These are phyloP conservation scores for Globisporangium sylvaticum DNA, from an alignment of 352 stramenopile genomes.

Conservation along the genomic window DNA sequence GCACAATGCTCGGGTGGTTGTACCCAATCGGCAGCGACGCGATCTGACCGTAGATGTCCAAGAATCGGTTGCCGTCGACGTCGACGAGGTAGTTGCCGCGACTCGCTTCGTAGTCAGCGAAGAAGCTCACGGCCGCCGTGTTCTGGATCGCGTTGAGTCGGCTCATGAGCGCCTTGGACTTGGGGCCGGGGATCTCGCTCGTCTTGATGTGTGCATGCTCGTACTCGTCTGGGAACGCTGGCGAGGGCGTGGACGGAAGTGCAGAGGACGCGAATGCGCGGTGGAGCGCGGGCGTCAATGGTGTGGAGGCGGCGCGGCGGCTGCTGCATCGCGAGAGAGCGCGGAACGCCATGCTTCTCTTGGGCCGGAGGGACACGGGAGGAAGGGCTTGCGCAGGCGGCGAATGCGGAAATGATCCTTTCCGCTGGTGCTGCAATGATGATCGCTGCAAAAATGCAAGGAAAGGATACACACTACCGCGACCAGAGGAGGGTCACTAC, in stretches of 20 bases:
- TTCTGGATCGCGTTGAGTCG: slow-evolving; percentile 62
- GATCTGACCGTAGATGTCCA: slow-evolving; percentile 85
- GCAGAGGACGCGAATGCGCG: slow-evolving; percentile 1
- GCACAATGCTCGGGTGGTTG: slow-evolving; percentile 75
- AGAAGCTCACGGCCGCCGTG: slow-evolving; percentile 67
- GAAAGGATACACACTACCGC: slow-evolving; percentile 1
- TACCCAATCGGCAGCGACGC: slow-evolving; percentile 82
- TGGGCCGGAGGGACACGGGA: too few relatives aligned
- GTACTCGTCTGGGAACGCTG: slow-evolving; percentile 66
- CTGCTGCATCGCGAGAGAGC: background rate
- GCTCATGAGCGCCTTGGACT: slow-evolving; percentile 52
- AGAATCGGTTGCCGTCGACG: slow-evolving; percentile 78
- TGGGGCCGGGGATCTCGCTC: slow-evolving; percentile 49
- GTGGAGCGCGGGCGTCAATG: background rate
- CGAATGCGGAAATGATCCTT: slow-evolving; percentile 6
- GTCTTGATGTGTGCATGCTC: slow-evolving; percentile 46
- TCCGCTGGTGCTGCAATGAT: slow-evolving; percentile 1
- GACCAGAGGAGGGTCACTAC: background rate
- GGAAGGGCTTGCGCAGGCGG: background rate
- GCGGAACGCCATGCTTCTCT: slow-evolving; percentile 4
- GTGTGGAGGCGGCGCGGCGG: background rate
- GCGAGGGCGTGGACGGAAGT: slow-evolving; percentile 42
- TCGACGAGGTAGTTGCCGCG: slow-evolving; percentile 85
- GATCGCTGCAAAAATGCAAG: background rate
- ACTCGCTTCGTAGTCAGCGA: slow-evolving; percentile 71